A percentile compares a stretch with the other conserved stretches of the same genome.
These are phyloP conservation scores for Dentipellis sp. DNA, from an alignment of 768 basidiomycete species.

Conservation along the genomic window DNA sequence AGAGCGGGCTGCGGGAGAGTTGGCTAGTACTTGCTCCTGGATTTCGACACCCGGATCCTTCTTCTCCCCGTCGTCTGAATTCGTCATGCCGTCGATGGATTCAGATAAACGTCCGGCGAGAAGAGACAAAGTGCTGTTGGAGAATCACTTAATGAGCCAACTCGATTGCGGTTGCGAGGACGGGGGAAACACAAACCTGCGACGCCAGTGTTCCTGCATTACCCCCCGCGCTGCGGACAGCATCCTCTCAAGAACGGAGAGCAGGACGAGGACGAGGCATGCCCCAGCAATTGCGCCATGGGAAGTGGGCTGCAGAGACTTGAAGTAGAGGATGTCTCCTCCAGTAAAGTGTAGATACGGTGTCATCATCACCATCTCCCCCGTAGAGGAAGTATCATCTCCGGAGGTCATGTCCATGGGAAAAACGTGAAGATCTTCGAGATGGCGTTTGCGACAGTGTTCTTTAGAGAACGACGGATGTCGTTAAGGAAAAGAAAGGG, in stretches of 20 bases:
- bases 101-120: background rate
- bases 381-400: slow-evolving; percentile 7
- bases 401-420: too few species aligned
- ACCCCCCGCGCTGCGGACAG: slow-evolving; percentile 46
- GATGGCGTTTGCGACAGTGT: too few species aligned
- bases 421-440: too few species aligned
- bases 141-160: background rate
- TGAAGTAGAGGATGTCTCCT: slow-evolving; percentile 60
- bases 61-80: background rate
- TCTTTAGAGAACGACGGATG: too few species aligned
- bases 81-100: background rate
- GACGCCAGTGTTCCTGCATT: slow-evolving; percentile 49
- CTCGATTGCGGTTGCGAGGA: background rate
- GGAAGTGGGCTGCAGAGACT: slow-evolving; percentile 58
- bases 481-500: too few species aligned
- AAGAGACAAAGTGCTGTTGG: background rate
- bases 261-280: slow-evolving; percentile 57
- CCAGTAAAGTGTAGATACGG: slow-evolving; percentile 63
- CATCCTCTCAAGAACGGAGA: slow-evolving; percentile 66
- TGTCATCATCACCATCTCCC: slow-evolving; percentile 37
- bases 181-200: slow-evolving; percentile 30
- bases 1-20: background rate
- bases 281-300: slow-evolving; percentile 66
- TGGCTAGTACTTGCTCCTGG: background rate
- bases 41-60: background rate